Base-by-base conservation (phyloP, 345 rosid species). In the Mangifera indica region DNA sequence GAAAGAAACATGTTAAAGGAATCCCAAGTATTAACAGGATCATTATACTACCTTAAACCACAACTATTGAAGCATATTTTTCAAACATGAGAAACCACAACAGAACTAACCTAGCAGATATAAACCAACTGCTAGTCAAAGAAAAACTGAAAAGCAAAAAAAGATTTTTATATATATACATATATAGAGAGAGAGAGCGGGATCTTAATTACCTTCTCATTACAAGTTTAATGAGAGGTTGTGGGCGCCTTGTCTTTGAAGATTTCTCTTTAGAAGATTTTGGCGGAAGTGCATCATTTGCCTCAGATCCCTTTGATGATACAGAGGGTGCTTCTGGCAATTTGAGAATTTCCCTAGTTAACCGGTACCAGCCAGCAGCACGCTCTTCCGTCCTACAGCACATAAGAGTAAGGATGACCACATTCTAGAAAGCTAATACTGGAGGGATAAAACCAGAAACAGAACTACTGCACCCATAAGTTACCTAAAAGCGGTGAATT, bases 351-450 rank as follows among this genome's bases (percentile, higher is more conserved):
- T 93, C 99, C 81, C 99, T 91, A 22, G 99, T 96, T 75, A 96
- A 80, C 64, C 92, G 96, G 63, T 96, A 96, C 99, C 99, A 96
- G 66, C 99, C 98, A 60, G 90, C 87, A 77, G 98, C 99, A 66
- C 98, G 90, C 81, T 95, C 99, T 74, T 95, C 99, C 59, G 83
- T 79, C 93, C 98, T 95, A 77, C 56, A 81, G 72, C 22, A 74
- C 45, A 72, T 55, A 64, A 65, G 71, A 34, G 26, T 32, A 76
- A 55, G 32, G 72, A 40, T 22, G 26, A 44, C 20, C 15, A 54
- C 53, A 58, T 64, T 29, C 46, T 37, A 24, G 45, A 24, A 25
- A 60, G 49, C 40, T 40, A 53, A 20, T 20, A 18, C 37, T 25
- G 29, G 20, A 60, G 63, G 21, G 32, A 46, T 14, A 18, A 6